Evolutionary conservation across 2,329 filamentous ascomycete genomes (phyloP).

Genomic region (Epichloe sibirici): DNA sequence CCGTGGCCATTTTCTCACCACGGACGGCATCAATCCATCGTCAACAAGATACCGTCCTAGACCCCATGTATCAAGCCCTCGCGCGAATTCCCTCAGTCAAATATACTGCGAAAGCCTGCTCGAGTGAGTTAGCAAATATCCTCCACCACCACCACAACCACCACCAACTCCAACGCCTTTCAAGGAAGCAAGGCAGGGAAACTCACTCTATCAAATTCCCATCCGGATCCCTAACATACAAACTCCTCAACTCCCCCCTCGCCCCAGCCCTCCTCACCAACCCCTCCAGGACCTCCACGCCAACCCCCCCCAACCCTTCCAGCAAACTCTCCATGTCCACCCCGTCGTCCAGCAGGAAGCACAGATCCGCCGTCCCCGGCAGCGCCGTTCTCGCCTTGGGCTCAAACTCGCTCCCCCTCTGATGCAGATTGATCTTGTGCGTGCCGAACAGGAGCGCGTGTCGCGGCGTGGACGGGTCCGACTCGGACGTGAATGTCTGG

Average conservation of each 20-base stretch:
- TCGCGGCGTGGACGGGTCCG: slow-evolving; percentile 23
- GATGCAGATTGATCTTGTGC: slow-evolving; percentile 51
- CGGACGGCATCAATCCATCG: neutral
- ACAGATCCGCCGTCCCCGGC: slow-evolving; percentile 46
- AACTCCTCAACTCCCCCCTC: slow-evolving; percentile 38
- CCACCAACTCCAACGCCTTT: too few relatives aligned
- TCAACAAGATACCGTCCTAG: neutral
- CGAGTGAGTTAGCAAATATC: neutral
- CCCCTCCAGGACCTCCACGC: slow-evolving; percentile 38
- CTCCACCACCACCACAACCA: too few relatives aligned
- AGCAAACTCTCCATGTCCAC: slow-evolving; percentile 32
- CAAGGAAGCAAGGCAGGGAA: neutral
- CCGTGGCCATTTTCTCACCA: neutral
- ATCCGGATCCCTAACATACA: slow-evolving; percentile 50
- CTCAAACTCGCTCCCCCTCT: slow-evolving; percentile 44
- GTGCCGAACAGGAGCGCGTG: slow-evolving; percentile 43
- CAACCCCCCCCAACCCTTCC: slow-evolving; percentile 26
- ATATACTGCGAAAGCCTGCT: neutral
- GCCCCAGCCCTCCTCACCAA: slow-evolving; percentile 45
- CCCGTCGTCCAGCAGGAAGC: slow-evolving; percentile 41
- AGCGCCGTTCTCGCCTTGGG: slow-evolving; percentile 42
- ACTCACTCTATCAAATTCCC: slow-evolving; percentile 50
- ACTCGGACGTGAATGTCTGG: slow-evolving; percentile 34
- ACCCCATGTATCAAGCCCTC: too few relatives aligned
- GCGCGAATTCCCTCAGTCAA: neutral